Percentiles rank a stretch among this genome's conserved stretches.
Evolutionary conservation across 2,329 filamentous ascomycete genomes (phyloP).

Genomic region (Onygena corvina): DNA sequence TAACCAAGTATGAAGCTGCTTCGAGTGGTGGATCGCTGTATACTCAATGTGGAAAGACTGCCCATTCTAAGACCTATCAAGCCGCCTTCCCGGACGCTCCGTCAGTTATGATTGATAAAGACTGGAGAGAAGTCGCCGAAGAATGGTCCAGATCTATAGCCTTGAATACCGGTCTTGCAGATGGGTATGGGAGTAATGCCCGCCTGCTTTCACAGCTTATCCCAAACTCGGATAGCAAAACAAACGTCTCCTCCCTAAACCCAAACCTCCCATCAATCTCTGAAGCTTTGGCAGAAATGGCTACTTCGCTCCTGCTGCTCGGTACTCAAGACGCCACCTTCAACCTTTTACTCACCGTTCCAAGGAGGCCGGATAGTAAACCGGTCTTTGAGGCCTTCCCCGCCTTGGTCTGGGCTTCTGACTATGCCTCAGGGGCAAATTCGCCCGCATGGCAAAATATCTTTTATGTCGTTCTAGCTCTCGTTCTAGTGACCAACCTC

Average conservation of each 20-base stretch:
- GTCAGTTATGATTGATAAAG: conserved; percentile 23
- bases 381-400: conserved; percentile 44
- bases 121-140: conserved; percentile 46
- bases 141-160: conserved; percentile 46
- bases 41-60: conserved; percentile 49
- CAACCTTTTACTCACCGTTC: conserved; percentile 31
- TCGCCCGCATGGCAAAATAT: conserved; percentile 48
- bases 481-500: conserved; percentile 56
- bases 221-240: conserved; percentile 25
- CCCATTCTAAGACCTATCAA: conserved; percentile 45
- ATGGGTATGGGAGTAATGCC: conserved; percentile 48
- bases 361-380: conserved; percentile 24
- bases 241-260: conserved; percentile 32
- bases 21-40: conserved; percentile 47
- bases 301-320: conserved; percentile 53
- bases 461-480: conserved; percentile 54
- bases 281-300: conserved; percentile 60
- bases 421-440: conserved; percentile 57
- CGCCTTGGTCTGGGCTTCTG: conserved; percentile 50
- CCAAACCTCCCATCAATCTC: conserved; percentile 52
- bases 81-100: conserved; percentile 20
- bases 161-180: conserved; percentile 44
- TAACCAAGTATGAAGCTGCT: conserved; percentile 46
- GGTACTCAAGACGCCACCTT: conserved; percentile 50
- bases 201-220: conserved; percentile 48